Evolutionary conservation across 2,329 filamentous ascomycete genomes (phyloP).

Genomic region (Aspergillus amoenus): DNA sequence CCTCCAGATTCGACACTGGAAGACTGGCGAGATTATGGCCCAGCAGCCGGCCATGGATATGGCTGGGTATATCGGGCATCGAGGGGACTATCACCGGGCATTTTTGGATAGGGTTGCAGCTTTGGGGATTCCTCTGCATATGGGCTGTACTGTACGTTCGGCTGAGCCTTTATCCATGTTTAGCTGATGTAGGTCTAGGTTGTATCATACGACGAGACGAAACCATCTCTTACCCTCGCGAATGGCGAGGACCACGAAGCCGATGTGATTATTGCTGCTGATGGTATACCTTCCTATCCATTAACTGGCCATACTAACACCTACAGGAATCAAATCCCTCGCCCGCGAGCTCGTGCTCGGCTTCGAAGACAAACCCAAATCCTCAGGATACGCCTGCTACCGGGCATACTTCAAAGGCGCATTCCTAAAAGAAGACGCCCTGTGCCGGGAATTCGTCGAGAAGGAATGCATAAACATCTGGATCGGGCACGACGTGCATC

Average conservation of each 20-base stretch:
- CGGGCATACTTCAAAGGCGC: not conserved
- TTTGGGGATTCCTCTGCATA: not conserved
- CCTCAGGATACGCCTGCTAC: not conserved
- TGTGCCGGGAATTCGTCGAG: not conserved
- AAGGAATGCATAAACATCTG: not conserved
- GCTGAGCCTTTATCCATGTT: too few relatives aligned
- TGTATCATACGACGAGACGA: not conserved
- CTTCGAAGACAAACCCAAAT: not conserved
- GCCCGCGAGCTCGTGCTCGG: not conserved
- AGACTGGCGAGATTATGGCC: not conserved
- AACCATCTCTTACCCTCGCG: not conserved
- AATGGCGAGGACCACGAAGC: not conserved
- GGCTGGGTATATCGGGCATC: not conserved
- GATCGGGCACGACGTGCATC: not conserved
- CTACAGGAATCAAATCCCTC: not conserved
- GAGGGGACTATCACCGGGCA: not conserved
- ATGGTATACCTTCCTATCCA: not conserved
- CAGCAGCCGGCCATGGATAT: not conserved
- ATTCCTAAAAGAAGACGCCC: not conserved
- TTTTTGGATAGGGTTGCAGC: not conserved
- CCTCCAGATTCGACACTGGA: not conserved
- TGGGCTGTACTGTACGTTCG: not conserved
- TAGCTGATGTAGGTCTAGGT: not conserved
- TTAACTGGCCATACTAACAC: not conserved
- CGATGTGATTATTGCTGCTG: not conserved